phyloP scores from a whole-genome alignment of 2,329 filamentous ascomycete genomes.

The Fonsecaea erecta region DNA sequence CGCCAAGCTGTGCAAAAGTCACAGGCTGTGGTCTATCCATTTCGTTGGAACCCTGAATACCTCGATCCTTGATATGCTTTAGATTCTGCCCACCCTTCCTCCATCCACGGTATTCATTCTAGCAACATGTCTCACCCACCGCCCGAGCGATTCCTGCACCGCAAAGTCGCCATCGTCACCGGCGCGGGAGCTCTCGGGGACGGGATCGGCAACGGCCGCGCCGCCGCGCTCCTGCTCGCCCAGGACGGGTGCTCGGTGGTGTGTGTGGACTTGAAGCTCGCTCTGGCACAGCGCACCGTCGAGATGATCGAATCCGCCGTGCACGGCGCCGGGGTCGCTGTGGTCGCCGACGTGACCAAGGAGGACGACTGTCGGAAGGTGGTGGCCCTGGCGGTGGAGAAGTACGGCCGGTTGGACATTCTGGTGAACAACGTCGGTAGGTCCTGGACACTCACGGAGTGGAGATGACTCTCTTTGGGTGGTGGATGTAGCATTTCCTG shows the following conservation, averaged over 20 bases:
- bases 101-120: too few species aligned
- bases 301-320: conserved; percentile 51
- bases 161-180: conserved; percentile 57
- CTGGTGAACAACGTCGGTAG: conserved; percentile 61
- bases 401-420: conserved; percentile 50
- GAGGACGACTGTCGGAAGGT: conserved; percentile 56
- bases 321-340: conserved; percentile 48
- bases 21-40: too few species aligned
- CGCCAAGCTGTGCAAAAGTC: too few species aligned
- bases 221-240: conserved; percentile 63
- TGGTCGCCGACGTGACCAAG: conserved; percentile 59
- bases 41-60: too few species aligned
- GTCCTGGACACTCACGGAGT: not conserved
- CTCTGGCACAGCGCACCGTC: conserved; percentile 58
- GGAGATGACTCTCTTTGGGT: too few species aligned
- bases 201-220: conserved; percentile 65
- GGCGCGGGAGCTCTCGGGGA: conserved; percentile 61
- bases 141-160: conserved; percentile 26
- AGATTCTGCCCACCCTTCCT: too few species aligned
- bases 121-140: conserved; percentile 1
- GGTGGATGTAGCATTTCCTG: too few species aligned
- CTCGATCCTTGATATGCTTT: too few species aligned
- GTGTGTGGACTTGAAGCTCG: conserved; percentile 60
- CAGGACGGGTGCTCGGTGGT: conserved; percentile 63
- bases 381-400: conserved; percentile 48